Evolutionary conservation across 164 flowering plant genomes (phyloP).

Genomic region (Liquidambar formosana): DNA sequence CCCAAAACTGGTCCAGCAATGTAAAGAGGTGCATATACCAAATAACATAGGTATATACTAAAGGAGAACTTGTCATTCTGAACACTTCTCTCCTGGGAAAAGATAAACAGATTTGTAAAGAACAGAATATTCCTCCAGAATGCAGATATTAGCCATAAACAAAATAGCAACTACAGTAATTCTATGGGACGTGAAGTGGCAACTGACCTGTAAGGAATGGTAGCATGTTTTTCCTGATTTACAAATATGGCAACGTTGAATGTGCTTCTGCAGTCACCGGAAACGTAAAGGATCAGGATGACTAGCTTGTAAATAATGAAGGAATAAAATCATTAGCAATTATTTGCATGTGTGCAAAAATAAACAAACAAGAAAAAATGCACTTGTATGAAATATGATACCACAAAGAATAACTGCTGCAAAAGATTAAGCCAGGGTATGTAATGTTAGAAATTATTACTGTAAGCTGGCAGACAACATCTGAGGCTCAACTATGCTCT

Average conservation of each 20-base stretch:
- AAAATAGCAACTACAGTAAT: neutral
- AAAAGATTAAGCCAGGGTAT: neutral
- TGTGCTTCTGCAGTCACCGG: slow-evolving; percentile 63
- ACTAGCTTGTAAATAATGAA: slow-evolving; percentile 3
- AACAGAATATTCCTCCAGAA: neutral
- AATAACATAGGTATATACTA: slow-evolving; percentile 69
- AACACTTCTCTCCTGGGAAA: slow-evolving; percentile 67
- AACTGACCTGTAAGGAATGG: slow-evolving; percentile 57
- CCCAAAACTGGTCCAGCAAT: slow-evolving; percentile 92
- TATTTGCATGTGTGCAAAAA: neutral
- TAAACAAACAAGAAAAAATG: neutral
- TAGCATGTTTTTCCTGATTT: slow-evolving; percentile 74
- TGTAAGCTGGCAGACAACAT: neutral
- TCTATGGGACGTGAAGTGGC: neutral
- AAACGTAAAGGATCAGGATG: slow-evolving; percentile 13
- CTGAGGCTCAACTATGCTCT: neutral
- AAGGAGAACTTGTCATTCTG: slow-evolving; percentile 52
- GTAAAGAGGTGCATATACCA: slow-evolving; percentile 93
- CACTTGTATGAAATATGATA: neutral
- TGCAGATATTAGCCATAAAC: neutral
- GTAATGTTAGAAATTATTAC: neutral
- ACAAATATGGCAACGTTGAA: slow-evolving; percentile 61
- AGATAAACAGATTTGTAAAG: slow-evolving; percentile 9
- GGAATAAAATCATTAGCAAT: neutral
- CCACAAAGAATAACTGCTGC: neutral